phyloP scores from a whole-genome alignment of 2,329 filamentous ascomycete species.

The Parascedosporium putredinis region DNA sequence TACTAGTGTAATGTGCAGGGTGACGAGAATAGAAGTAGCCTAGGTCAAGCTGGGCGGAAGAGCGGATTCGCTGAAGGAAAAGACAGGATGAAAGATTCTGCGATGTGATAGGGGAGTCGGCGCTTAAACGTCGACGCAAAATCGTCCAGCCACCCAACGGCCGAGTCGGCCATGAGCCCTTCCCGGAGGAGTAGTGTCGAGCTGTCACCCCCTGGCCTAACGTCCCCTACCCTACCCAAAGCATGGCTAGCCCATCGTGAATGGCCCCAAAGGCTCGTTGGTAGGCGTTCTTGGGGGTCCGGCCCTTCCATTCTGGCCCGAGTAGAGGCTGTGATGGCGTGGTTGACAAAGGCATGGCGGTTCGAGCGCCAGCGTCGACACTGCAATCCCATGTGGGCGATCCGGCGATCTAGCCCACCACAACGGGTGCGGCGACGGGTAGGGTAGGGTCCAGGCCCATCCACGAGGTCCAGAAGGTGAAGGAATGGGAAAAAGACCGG shows the following conservation, averaged over 20 bases:
- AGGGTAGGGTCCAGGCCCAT: too few relatives aligned
- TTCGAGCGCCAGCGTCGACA: background rate
- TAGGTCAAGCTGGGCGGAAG: background rate
- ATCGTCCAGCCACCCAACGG: conserved; percentile 2
- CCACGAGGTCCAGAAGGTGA: too few relatives aligned
- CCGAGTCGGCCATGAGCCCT: background rate
- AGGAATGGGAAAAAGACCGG: background rate
- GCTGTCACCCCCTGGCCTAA: background rate
- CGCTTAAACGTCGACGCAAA: conserved; percentile 6
- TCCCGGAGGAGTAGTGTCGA: background rate
- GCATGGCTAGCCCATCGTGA: background rate
- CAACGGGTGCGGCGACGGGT: too few relatives aligned
- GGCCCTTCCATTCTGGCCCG: background rate
- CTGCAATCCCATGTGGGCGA: background rate
- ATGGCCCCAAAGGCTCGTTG: too few relatives aligned
- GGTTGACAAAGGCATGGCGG: background rate
- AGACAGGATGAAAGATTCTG: background rate
- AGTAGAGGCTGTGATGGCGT: conserved; percentile 1
- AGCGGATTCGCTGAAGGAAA: background rate
- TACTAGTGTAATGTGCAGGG: background rate
- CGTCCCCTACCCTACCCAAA: background rate
- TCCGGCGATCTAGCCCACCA: background rate
- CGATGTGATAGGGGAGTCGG: conserved; percentile 7
- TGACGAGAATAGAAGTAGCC: conserved; percentile 2
- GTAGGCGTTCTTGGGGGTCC: too few relatives aligned